Base-by-base conservation (phyloP, 176 grass and related monocot species). In the Bothriochloa decipiens region DNA sequence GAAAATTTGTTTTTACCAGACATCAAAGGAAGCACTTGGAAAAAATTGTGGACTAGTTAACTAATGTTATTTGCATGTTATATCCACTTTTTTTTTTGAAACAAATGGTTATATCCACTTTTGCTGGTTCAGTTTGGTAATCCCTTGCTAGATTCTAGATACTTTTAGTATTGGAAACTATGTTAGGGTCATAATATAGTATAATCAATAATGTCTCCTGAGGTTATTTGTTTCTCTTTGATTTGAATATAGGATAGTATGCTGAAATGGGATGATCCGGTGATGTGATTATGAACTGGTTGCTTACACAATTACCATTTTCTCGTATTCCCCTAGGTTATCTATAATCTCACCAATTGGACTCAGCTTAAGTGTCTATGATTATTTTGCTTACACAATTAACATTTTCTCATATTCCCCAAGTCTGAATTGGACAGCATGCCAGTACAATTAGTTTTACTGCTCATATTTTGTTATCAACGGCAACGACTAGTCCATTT, bases 281-380 rank as follows among this genome's bases (percentile, higher is more conserved):
- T 65, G 60, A 50, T 3, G 29, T 58, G 43, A 67, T 68, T 52
- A 13, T 83, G 25, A 53, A 72, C 50, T 75, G 13, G 33, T 87
- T 68, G 35, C 65, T 86, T 45, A 79, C 40, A 29, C 36, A 14
- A 27, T 52, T n/a, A 63, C 40, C 58, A 52, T 46, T 47, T 83
- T 55, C 0, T 43, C 20, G 26, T 88, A 57, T 65, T 79, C 66
- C 49, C 14, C 10, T 14, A 53, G 42, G 45, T 46, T 7, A 16
- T 53, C 50, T 53, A 53, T 53, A 53, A 2, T 64, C 17, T 27
- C 17, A n/a, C 73, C 16, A 35, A 57, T 36, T 55, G 47, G 17
- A 75, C 49, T 75, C 47, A 57, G 28, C 73, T 75, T 75, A 53
- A 53, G 27, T 79, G 27, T 13, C 66, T 2, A 45, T 53, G 42